These are phyloP conservation scores for Suillus americanus DNA, from an alignment of 768 basidiomycete genomes.

Conservation along the genomic window DNA sequence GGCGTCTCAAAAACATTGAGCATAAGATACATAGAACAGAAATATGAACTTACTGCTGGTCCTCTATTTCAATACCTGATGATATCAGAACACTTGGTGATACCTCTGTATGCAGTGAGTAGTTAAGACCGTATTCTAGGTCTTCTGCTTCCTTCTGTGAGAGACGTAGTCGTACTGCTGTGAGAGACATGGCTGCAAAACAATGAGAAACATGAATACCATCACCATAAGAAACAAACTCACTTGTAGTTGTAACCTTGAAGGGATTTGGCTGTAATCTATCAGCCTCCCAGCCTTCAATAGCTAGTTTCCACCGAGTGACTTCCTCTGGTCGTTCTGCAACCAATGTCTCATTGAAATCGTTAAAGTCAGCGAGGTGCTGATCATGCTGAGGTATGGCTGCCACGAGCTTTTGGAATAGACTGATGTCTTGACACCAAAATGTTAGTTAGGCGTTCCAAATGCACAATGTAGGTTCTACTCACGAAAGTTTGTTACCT, in stretches of 20 bases:
- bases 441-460: no score
- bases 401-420: no score
- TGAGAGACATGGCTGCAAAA: neutral
- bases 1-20: no score
- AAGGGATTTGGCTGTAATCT: constrained; percentile 24
- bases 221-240: neutral
- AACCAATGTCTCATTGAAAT: neutral
- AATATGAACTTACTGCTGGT: constrained; percentile 13
- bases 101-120: constrained; percentile 9
- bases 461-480: no score
- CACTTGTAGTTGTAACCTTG: constrained; percentile 4
- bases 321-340: neutral
- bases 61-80: constrained; percentile 18
- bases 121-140: neutral
- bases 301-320: constrained; percentile 13
- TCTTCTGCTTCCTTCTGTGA: constrained; percentile 9
- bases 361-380: neutral
- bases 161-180: constrained; percentile 8
- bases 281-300: constrained; percentile 26
- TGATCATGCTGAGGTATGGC: no score
- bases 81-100: constrained; percentile 9
- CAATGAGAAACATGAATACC: no score
- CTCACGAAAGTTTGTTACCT: no score
- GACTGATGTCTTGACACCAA: no score
- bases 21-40: no score